These are phyloP conservation scores for Saussurea involucrata DNA, from an alignment of 129 eudicot species.

Conservation along the genomic window DNA sequence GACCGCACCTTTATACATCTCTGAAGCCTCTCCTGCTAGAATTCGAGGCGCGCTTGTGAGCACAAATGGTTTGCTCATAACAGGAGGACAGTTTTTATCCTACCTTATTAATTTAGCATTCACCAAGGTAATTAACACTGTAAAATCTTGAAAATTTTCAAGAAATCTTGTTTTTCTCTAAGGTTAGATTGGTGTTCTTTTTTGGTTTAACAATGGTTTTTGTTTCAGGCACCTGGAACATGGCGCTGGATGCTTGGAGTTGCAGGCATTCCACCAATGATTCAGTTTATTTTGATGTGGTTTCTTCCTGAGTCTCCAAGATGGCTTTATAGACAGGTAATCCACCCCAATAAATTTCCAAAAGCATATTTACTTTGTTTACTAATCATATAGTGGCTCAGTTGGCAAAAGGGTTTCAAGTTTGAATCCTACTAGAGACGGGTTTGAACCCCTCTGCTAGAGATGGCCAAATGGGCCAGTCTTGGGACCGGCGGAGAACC, in stretches of 20 bases:
- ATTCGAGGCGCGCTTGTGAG: slow-evolving; percentile 66
- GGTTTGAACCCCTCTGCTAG: too few relatives aligned
- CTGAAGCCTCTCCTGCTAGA: slow-evolving; percentile 63
- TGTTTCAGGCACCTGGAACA: slow-evolving; percentile 55
- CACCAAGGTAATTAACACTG: slow-evolving; percentile 27
- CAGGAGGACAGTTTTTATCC: slow-evolving; percentile 62
- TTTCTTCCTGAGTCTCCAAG: slow-evolving; percentile 80
- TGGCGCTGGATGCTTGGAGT: slow-evolving; percentile 89
- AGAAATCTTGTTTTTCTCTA: not conserved
- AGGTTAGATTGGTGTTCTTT: not conserved
- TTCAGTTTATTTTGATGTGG: slow-evolving; percentile 62
- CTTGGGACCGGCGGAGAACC: too few relatives aligned
- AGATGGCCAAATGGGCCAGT: too few relatives aligned
- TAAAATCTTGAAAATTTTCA: not conserved
- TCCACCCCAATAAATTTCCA: not conserved
- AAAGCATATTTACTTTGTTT: not conserved
- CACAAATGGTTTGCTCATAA: slow-evolving; percentile 56
- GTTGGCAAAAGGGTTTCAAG: not conserved
- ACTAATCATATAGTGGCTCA: too few relatives aligned
- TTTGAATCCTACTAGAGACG: not conserved
- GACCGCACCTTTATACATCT: slow-evolving; percentile 71
- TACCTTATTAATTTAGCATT: slow-evolving; percentile 62
- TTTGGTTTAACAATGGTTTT: not conserved
- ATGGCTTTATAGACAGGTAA: slow-evolving; percentile 72
- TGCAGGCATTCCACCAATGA: slow-evolving; percentile 62